A percentile compares a stretch with the other conserved stretches of the same genome.
phyloP scores from a whole-genome alignment of 441 rosid genomes.

The Syzygium syzygioides region DNA sequence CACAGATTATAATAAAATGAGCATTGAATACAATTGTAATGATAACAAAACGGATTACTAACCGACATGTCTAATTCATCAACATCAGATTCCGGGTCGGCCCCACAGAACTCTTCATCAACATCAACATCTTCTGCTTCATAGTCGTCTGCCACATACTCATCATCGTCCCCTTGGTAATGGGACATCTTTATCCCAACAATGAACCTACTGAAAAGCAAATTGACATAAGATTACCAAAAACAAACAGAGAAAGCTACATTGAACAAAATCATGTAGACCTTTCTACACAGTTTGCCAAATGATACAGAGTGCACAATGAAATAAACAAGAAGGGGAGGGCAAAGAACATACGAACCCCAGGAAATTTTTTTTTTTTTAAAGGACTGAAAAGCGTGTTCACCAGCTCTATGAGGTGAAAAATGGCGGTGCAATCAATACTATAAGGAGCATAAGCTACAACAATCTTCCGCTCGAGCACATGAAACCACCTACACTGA shows the following conservation, averaged over 20 bases:
- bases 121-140: slow-evolving; percentile 59
- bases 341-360: neutral
- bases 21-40: neutral
- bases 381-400: neutral
- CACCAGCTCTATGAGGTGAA: neutral
- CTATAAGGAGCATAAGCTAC: neutral
- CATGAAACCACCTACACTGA: neutral
- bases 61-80: slow-evolving; percentile 58
- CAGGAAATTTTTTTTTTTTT: too few species aligned
- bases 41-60: slow-evolving; percentile 6
- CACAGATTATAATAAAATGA: neutral
- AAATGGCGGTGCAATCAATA: neutral
- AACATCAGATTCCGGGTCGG: slow-evolving; percentile 54
- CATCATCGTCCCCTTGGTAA: slow-evolving; percentile 49
- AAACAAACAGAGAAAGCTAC: neutral
- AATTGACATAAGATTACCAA: neutral
- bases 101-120: slow-evolving; percentile 45
- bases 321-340: neutral
- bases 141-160: slow-evolving; percentile 52
- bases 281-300: neutral
- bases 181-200: slow-evolving; percentile 29
- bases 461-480: neutral
- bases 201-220: neutral
- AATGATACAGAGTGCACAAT: neutral
- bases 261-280: neutral